Evolutionary conservation across 2,329 filamentous ascomycete species (phyloP).

Genomic region (Xylaria sp.): DNA sequence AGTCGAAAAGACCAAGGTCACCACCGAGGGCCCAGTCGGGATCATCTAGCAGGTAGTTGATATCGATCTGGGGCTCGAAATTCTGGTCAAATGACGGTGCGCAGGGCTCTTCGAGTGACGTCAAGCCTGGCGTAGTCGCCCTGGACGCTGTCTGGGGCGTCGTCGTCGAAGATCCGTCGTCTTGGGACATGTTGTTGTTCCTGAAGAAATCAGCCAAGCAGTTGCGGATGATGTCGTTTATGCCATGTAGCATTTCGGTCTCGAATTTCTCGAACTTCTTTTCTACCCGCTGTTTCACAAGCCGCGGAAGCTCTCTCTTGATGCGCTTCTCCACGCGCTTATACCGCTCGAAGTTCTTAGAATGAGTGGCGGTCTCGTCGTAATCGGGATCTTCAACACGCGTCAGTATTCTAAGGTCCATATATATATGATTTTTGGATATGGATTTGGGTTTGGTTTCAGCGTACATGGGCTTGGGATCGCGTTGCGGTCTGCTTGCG

Average conservation of each 20-base stretch:
- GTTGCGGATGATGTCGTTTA: conserved; percentile 47
- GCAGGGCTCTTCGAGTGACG: conserved; percentile 17
- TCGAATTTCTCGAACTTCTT: conserved; percentile 45
- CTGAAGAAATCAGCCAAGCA: conserved; percentile 45
- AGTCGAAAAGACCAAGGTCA: conserved; percentile 34
- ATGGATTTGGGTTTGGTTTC: not conserved
- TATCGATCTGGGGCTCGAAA: conserved; percentile 32
- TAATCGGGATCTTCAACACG: conserved; percentile 43
- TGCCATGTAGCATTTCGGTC: conserved; percentile 40
- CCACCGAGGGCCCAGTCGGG: conserved; percentile 6
- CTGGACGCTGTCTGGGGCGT: conserved; percentile 42
- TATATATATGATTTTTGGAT: no score
- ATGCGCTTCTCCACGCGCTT: conserved; percentile 44
- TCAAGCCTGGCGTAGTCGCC: conserved; percentile 34
- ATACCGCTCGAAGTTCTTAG: conserved; percentile 40
- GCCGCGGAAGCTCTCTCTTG: conserved; percentile 44
- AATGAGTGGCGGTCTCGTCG: conserved; percentile 38
- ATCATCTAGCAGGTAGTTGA: conserved; percentile 40
- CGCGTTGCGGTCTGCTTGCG: conserved; percentile 43
- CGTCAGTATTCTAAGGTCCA: conserved; percentile 31
- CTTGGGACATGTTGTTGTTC: conserved; percentile 37
- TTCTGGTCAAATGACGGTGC: conserved; percentile 18
- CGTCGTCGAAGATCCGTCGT: conserved; percentile 40
- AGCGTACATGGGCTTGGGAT: conserved; percentile 49
- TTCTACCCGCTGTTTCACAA: conserved; percentile 46